Evolutionary conservation across 1,284 basidiomycete genomes (phyloP).

Genomic region (Macrocystidia cucumis): DNA sequence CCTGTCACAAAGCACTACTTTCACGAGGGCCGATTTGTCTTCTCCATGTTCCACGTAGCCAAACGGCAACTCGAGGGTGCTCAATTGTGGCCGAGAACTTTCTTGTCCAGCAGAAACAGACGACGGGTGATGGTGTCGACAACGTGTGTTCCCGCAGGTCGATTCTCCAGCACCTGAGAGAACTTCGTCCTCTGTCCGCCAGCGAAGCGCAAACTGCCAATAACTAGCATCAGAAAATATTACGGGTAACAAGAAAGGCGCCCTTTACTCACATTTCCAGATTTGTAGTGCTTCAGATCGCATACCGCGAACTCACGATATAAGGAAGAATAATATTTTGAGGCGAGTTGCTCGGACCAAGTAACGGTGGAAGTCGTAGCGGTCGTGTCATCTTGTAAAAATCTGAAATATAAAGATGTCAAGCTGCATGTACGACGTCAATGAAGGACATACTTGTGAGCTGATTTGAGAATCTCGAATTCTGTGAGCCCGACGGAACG

Average conservation of each 20-base stretch:
- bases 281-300: constrained; percentile 92
- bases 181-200: constrained; percentile 88
- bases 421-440: not conserved
- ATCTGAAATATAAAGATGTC: constrained; percentile 36
- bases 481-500: too few relatives aligned
- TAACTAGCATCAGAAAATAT: too few relatives aligned
- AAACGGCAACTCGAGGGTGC: constrained; percentile 83
- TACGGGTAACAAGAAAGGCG: not conserved
- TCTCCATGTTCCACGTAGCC: constrained; percentile 75
- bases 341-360: constrained; percentile 79
- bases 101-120: too few relatives aligned
- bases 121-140: constrained; percentile 50
- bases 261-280: constrained; percentile 57
- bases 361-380: constrained; percentile 32
- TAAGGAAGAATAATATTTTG: constrained; percentile 80
- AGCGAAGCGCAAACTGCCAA: constrained; percentile 74
- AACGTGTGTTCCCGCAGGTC: constrained; percentile 85
- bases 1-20: constrained; percentile 74
- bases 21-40: constrained; percentile 77
- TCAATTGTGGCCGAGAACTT: constrained; percentile 30
- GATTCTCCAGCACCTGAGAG: constrained; percentile 76
- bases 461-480: constrained; percentile 59
- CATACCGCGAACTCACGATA: constrained; percentile 91
- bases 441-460: constrained; percentile 42
- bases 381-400: constrained; percentile 65